Evolutionary conservation across 768 basidiomycete genomes (phyloP), one percentile per base, ranked within the genome.

Genomic region (Lactifluus pinguis): DNA sequence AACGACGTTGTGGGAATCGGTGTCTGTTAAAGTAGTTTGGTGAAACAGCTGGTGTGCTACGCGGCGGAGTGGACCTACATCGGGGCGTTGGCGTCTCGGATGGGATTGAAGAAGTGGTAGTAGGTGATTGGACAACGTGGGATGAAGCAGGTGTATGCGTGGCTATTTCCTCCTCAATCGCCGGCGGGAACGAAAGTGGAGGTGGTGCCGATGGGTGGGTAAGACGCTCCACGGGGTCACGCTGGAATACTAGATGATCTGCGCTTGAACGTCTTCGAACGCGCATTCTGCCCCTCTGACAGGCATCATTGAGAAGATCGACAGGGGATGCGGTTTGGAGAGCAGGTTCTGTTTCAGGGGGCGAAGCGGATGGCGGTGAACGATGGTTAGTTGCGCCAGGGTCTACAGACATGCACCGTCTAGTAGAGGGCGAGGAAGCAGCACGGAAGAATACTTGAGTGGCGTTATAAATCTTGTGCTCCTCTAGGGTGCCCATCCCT

Each of bases 401-500:
- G 0, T 78, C 82, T 21, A 83, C 71, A 0, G 82, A 83, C 8
- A 74, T 68, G 2, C 79, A 76, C 21, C 75, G 83, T 68, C 70
- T 82, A 67, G 63, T 75, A 68, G 51, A 75, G 66, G 65, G 63
- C 32, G 79, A 72, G 21, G 73, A 65, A 9, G 72, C 60, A 0
- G 89, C 88, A 53, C 79, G 79, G 72, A 94, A 97, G 71, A 89
- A 86, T 5, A 83, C 80, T 36, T 82, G 82, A 0, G 83, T 82
- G 14, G 86, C 81, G 41, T 84, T 84, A 67, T 90, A 85, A 34
- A 94, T 76, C 36, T 77, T 76, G 69, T 88, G 86, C 59, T 89
- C 85, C 70, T 98, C 95, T 89, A 60, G 86, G 72, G 29, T 89
- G 80, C 15, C 86, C 78, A 21, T 85, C 82, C 60, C 91, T 92